Evolutionary conservation across 1,139 yeast species (phyloP).

Genomic region (Pichia sp.): DNA sequence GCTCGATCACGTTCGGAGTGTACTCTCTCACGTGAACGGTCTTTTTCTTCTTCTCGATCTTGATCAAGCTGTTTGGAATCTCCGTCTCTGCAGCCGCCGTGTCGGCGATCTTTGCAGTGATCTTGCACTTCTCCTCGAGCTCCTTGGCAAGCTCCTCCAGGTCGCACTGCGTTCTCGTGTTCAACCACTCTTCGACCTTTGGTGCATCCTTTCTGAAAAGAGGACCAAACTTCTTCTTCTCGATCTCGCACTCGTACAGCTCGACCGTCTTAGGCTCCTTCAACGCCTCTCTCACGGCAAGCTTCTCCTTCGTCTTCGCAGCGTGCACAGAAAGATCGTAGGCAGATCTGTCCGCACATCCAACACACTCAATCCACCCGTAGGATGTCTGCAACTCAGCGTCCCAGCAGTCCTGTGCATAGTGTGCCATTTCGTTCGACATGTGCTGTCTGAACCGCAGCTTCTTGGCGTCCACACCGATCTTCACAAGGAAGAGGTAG

Average conservation of each 20-base stretch:
- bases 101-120: slow-evolving; percentile 45
- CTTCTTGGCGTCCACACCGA: slow-evolving; percentile 82
- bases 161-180: slow-evolving; percentile 77
- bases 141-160: slow-evolving; percentile 72
- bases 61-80: slow-evolving; percentile 65
- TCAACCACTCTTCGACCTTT: slow-evolving; percentile 76
- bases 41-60: slow-evolving; percentile 71
- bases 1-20: slow-evolving; percentile 97
- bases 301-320: slow-evolving; percentile 89
- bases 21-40: slow-evolving; percentile 91
- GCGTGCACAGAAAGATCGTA: slow-evolving; percentile 95
- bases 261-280: slow-evolving; percentile 82
- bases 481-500: slow-evolving; percentile 72
- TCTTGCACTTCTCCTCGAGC: slow-evolving; percentile 58
- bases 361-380: slow-evolving; percentile 99
- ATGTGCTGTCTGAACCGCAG: slow-evolving; percentile 98
- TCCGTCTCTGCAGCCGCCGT: slow-evolving; percentile 37
- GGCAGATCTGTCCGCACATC: slow-evolving; percentile 99
- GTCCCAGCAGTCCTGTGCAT: slow-evolving; percentile 99
- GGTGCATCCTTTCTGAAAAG: slow-evolving; percentile 96
- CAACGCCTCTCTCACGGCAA: slow-evolving; percentile 88
- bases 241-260: slow-evolving; percentile 75
- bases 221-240: slow-evolving; percentile 96
- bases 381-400: slow-evolving; percentile 93
- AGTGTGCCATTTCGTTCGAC: slow-evolving; percentile 99